Conservation (phyloP, 2,329 filamentous ascomycete species). For the Trichoderma koningii region DNA sequence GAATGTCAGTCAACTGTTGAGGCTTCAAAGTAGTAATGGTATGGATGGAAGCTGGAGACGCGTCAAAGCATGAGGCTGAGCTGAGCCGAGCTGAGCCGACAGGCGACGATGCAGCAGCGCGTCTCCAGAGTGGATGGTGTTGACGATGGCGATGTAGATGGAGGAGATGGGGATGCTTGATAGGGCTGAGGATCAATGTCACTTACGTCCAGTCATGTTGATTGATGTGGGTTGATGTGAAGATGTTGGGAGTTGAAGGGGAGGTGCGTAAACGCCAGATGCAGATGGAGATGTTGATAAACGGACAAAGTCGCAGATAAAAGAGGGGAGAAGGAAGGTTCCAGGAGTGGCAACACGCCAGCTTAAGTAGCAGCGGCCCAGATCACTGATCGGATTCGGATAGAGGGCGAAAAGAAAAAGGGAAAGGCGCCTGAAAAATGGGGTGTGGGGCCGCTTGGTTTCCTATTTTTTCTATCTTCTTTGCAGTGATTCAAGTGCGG, state of each 20-base stretch:
- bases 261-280: not conserved
- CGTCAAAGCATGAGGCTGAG: conserved; percentile 14
- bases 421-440: not conserved
- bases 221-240: conserved; percentile 26
- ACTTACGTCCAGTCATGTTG: conserved; percentile 44
- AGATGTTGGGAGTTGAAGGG: not conserved
- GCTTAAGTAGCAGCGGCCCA: conserved; percentile 46
- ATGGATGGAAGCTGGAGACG: conserved; percentile 7
- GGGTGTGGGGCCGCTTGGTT: not conserved
- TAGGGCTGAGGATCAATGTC: not conserved
- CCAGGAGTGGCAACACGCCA: conserved; percentile 36
- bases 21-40: too few relatives aligned
- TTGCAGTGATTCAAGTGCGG: not conserved
- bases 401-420: not conserved
- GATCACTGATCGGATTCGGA: conserved; percentile 39
- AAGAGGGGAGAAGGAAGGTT: conserved; percentile 29
- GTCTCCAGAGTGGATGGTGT: not conserved
- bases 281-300: conserved; percentile 15
- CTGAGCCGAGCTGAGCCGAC: not conserved
- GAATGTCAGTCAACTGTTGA: conserved; percentile 46
- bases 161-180: not conserved
- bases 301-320: conserved; percentile 15
- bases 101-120: not conserved
- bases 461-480: not conserved
- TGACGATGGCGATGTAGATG: not conserved